Evolutionary conservation across 805 yeast species (phyloP).

Genomic region (Starmerella sp.): DNA sequence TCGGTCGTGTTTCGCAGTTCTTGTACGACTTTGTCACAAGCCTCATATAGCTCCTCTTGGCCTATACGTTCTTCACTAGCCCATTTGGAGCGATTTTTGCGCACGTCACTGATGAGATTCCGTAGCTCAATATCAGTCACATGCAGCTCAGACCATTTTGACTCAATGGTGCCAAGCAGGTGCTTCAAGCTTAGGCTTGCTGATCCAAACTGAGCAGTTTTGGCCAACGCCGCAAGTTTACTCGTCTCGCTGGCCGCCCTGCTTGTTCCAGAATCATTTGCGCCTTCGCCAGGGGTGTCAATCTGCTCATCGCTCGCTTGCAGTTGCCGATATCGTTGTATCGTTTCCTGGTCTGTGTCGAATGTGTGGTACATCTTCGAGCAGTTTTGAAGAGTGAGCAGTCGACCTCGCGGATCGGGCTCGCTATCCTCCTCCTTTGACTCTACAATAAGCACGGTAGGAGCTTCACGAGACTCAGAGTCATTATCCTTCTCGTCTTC

Average conservation of each 20-base stretch:
- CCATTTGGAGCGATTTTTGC: constrained; percentile 95
- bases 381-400: constrained; percentile 34
- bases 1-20: constrained; percentile 88
- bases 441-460: constrained; percentile 14
- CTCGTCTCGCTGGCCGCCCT: constrained; percentile 19
- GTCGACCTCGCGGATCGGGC: constrained; percentile 17
- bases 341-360: constrained; percentile 60
- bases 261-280: neutral
- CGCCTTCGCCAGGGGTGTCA: constrained; percentile 15
- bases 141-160: constrained; percentile 56
- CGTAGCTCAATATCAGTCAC: constrained; percentile 76
- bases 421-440: constrained; percentile 18
- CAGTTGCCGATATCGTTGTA: constrained; percentile 60
- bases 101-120: constrained; percentile 77
- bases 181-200: constrained; percentile 72
- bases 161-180: constrained; percentile 64
- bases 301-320: constrained; percentile 71
- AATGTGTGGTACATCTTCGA: constrained; percentile 54
- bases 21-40: constrained; percentile 87
- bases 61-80: constrained; percentile 91
- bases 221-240: constrained; percentile 9
- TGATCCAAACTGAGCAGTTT: constrained; percentile 49
- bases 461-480: constrained; percentile 9
- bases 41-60: constrained; percentile 94
- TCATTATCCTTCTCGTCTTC: constrained; percentile 30